phyloP scores from a whole-genome alignment of 192 early-diverging fungal genomes.

The Coemansia furcata region DNA sequence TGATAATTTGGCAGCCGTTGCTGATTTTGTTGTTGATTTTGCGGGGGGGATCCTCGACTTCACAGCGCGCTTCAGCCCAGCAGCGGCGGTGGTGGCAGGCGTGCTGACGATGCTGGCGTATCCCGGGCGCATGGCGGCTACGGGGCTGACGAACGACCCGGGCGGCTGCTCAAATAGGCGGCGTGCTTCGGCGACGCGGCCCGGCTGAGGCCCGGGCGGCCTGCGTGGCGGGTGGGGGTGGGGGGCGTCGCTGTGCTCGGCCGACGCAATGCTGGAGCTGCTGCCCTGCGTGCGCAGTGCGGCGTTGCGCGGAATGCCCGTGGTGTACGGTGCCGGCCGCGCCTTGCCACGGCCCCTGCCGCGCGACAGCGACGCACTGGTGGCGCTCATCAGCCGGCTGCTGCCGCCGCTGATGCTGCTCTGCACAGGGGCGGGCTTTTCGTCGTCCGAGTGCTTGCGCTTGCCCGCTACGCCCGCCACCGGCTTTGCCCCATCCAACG shows the following conservation, averaged over 20 bases:
- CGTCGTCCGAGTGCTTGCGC: slow-evolving; percentile 49
- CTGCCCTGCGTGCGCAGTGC: slow-evolving; percentile 9
- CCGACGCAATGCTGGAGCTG: slow-evolving; percentile 16
- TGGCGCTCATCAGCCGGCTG: slow-evolving; percentile 11
- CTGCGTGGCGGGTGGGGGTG: slow-evolving; percentile 20
- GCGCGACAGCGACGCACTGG: slow-evolving; percentile 12
- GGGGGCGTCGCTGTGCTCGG: background rate
- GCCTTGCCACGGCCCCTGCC: slow-evolving; percentile 19
- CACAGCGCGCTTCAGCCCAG: background rate
- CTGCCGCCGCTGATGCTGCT: background rate
- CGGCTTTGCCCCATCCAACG: background rate
- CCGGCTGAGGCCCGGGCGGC: background rate
- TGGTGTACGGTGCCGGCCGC: background rate
- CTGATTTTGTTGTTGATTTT: too few species aligned
- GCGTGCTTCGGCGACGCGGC: slow-evolving; percentile 41
- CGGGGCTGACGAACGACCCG: slow-evolving; percentile 22
- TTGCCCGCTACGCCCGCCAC: slow-evolving; percentile 18
- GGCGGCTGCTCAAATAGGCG: slow-evolving; percentile 32
- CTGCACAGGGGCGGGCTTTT: background rate
- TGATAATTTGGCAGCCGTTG: slow-evolving; percentile 24
- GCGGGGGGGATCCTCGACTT: background rate
- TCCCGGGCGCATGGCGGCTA: slow-evolving; percentile 46
- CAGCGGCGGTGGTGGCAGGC: background rate
- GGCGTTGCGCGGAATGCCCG: slow-evolving; percentile 26
- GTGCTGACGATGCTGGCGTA: slow-evolving; percentile 27